Percentiles rank a stretch among this genome's conserved stretches.
Evolutionary conservation across 345 rosid species (phyloP).

Genomic region (Salix udensis): DNA sequence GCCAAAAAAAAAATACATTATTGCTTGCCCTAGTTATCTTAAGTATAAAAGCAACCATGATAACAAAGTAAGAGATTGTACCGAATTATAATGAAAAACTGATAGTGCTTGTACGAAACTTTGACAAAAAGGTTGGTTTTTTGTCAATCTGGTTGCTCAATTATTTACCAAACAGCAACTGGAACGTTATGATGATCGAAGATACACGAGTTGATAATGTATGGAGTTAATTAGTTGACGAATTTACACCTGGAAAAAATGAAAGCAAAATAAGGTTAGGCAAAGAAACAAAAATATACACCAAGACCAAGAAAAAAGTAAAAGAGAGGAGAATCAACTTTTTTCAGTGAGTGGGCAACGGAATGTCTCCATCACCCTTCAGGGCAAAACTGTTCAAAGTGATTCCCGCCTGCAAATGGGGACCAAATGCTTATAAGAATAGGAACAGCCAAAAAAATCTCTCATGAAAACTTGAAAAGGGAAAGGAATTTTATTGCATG

Average conservation of each 20-base stretch:
- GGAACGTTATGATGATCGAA: slow-evolving; percentile 20
- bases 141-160: slow-evolving; percentile 19
- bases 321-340: slow-evolving; percentile 49
- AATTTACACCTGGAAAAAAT: slow-evolving; percentile 54
- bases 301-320: slow-evolving; percentile 33
- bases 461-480: slow-evolving; percentile 14
- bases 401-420: slow-evolving; percentile 59
- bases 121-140: slow-evolving; percentile 25
- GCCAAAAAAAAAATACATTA: slow-evolving; percentile 21
- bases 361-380: slow-evolving; percentile 74
- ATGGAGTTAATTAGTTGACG: slow-evolving; percentile 34
- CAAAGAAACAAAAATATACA: slow-evolving; percentile 25
- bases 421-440: slow-evolving; percentile 39
- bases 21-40: slow-evolving; percentile 3
- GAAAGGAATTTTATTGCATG: slow-evolving; percentile 12
- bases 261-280: slow-evolving; percentile 17
- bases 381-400: slow-evolving; percentile 43
- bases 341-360: slow-evolving; percentile 62
- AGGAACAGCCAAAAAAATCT: slow-evolving; percentile 21
- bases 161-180: slow-evolving; percentile 20
- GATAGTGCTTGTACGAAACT: not conserved
- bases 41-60: slow-evolving; percentile 1
- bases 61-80: slow-evolving; percentile 20
- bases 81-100: slow-evolving; percentile 28
- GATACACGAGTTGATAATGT: slow-evolving; percentile 23